Base-by-base conservation (phyloP, 2,329 filamentous ascomycete species). In the Aspergillus neoniger region DNA sequence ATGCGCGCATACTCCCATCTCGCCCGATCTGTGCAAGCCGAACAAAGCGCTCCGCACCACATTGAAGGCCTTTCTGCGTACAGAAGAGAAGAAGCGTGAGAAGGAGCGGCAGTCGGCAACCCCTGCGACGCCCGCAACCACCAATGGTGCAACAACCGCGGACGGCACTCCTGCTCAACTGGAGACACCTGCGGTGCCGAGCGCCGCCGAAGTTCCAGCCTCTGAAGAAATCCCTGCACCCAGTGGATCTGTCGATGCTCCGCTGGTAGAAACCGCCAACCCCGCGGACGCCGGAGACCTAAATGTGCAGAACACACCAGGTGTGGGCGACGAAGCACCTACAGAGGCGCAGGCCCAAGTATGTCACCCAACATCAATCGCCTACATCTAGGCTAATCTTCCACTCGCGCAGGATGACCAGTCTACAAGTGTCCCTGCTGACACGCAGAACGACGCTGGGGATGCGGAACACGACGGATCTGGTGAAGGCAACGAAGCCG, bases 11-110 rank as follows among this genome's bases (percentile, higher is more conserved):
- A 90, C 88, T 21, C 95, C 95, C 0, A 85, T 99, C 61, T 91
- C 92, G 28, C 86, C 89, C 50, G 91, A 91, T 62, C 89, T 95
- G 67, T 96, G 93, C 81, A 92, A 90, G 63, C 87, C 91, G 1
- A 91, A 96, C 76, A 97, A 96, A 74, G 88, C 90, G 28, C 82
- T 98, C n/a, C 89, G 95, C 66, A 95, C 91, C 25, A 99, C 95
- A 1, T 89, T 98, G 67, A 90, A 91, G 68, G 91, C 95, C 12
- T 99, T 96, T 72, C 79, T 99, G 52, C 91, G 93, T 70, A 96
- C 90, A 0, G 91, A 92, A 67, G 91, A 96, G 76, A 96, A 96
- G 83, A 96, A 96, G 77, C 86, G 90, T 63, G 90, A 93, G 69
- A 85, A 86, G 54, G 82, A 82, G 47, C 83, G 85, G 55, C 69